Evolutionary conservation across 2,329 filamentous ascomycete species (phyloP).

Genomic region (Elsinoe ampelina): DNA sequence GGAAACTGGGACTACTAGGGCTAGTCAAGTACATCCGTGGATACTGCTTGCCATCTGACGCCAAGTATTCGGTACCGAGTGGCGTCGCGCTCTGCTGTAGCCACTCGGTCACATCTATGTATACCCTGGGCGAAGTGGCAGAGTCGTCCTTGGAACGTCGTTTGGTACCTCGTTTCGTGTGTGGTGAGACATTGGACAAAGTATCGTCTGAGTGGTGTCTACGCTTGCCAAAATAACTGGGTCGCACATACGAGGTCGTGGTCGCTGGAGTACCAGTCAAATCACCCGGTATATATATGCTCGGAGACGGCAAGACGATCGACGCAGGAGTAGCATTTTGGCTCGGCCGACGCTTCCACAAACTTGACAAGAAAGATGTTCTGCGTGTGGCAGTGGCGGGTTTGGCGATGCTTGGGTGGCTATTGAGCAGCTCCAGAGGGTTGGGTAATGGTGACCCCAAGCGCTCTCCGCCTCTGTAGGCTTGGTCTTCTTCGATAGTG

Average conservation of each 20-base stretch:
- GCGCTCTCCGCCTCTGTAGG: neutral
- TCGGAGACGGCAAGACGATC: neutral
- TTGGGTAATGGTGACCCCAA: neutral
- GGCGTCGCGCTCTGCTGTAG: neutral
- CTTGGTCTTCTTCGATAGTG: neutral
- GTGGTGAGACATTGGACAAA: neutral
- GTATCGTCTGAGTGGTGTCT: neutral
- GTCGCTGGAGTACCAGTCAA: neutral
- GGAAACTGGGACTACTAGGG: slow-evolving; percentile 13
- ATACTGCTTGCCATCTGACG: slow-evolving; percentile 7
- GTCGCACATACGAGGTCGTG: neutral
- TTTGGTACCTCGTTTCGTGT: neutral
- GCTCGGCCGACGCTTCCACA: slow-evolving; percentile 5
- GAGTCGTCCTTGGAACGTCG: neutral
- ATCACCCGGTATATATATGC: neutral
- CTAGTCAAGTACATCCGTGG: neutral
- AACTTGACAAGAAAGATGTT: neutral
- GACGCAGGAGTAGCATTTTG: neutral
- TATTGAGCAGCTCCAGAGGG: neutral
- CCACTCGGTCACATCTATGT: slow-evolving; percentile 10
- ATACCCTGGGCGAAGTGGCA: neutral
- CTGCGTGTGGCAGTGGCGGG: neutral
- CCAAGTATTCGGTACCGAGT: neutral
- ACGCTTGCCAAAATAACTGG: neutral
- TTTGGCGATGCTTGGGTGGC: neutral